A percentile compares a stretch with the other conserved stretches of the same genome.
These are phyloP conservation scores for Cantharellus cinnabarinus DNA, from an alignment of 768 basidiomycete species.

Conservation along the genomic window DNA sequence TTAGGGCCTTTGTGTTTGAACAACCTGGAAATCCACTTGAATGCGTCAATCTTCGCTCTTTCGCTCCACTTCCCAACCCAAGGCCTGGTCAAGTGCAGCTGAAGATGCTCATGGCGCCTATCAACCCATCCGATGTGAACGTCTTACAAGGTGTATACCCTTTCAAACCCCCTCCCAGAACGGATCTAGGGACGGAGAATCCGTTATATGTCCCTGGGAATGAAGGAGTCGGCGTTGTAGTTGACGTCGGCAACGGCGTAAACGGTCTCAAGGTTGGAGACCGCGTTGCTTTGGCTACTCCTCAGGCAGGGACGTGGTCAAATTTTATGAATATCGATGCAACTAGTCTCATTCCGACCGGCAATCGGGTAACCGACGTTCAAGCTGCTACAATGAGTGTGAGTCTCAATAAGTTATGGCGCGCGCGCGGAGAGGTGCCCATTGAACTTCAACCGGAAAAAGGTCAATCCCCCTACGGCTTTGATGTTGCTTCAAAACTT, in stretches of 20 bases:
- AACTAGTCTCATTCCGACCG: slow-evolving; percentile 42
- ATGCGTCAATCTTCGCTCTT: slow-evolving; percentile 36
- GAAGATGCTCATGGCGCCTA: slow-evolving; percentile 45
- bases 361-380: slow-evolving; percentile 30
- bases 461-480: slow-evolving; percentile 74
- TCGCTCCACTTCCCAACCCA: slow-evolving; percentile 33
- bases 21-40: slow-evolving; percentile 32
- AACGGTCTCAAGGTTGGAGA: slow-evolving; percentile 31
- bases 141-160: slow-evolving; percentile 29
- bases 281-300: slow-evolving; percentile 51
- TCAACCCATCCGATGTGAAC: slow-evolving; percentile 52
- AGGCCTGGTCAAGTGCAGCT: slow-evolving; percentile 39
- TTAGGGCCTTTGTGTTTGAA: not conserved
- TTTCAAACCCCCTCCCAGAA: slow-evolving; percentile 24
- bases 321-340: slow-evolving; percentile 31
- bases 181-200: slow-evolving; percentile 14
- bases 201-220: slow-evolving; percentile 39
- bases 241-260: slow-evolving; percentile 37
- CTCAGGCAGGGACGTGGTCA: slow-evolving; percentile 61
- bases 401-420: slow-evolving; percentile 9
- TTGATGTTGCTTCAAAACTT: slow-evolving; percentile 65
- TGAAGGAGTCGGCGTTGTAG: slow-evolving; percentile 52
- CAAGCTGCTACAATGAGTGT: slow-evolving; percentile 63
- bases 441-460: not conserved
- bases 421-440: not conserved